Evolutionary conservation across 129 eudicot species (phyloP).

Genomic region (Cynara cardunculus): DNA sequence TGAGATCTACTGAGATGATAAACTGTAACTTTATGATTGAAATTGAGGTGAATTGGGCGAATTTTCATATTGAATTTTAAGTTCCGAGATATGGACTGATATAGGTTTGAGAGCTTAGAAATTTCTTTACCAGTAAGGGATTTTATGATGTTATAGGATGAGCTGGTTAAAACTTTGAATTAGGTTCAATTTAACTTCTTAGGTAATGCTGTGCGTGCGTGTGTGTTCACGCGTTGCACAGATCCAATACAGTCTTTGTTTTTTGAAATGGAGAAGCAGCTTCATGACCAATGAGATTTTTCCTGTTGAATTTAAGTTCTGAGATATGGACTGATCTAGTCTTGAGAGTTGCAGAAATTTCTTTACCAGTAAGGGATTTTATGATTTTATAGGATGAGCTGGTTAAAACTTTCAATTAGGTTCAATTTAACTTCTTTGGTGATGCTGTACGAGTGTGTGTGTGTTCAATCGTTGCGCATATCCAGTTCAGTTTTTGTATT

Average conservation of each 20-base stretch:
- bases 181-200: background rate
- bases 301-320: background rate
- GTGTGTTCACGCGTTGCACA: background rate
- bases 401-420: background rate
- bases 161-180: slow-evolving; percentile 1
- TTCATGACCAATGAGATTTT: background rate
- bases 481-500: background rate
- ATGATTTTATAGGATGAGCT: slow-evolving; percentile 1
- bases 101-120: background rate
- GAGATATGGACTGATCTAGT: background rate
- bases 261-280: background rate
- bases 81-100: background rate
- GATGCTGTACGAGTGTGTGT: background rate
- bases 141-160: slow-evolving; percentile 1
- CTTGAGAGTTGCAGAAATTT: background rate
- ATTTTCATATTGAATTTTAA: background rate
- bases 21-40: background rate
- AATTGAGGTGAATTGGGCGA: slow-evolving; percentile 1
- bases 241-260: background rate
- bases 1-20: background rate
- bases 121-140: background rate
- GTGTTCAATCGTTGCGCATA: background rate
- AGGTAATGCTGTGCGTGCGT: background rate
- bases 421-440: background rate
- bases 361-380: background rate